Percentiles rank a stretch among this genome's conserved stretches.
Conservation (phyloP, 768 basidiomycete genomes). For the Tricholoma terreum region DNA sequence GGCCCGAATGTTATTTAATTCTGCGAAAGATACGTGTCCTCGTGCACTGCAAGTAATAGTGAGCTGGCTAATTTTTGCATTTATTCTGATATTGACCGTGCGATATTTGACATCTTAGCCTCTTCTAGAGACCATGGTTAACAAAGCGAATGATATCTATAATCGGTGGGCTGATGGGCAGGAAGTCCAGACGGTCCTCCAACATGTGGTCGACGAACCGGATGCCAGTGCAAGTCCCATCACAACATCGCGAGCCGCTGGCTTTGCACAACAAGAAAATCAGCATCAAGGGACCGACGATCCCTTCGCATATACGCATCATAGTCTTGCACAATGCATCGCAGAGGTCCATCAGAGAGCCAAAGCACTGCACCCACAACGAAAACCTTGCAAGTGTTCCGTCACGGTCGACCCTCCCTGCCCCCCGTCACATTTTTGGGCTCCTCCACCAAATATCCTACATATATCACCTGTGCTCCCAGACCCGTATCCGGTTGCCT, state of each 20-base stretch:
- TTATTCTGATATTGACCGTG: conserved; percentile 1
- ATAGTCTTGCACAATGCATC: conserved; percentile 43
- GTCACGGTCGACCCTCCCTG: conserved; percentile 23
- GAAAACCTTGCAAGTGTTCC: conserved; percentile 44
- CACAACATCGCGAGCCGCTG: conserved; percentile 4
- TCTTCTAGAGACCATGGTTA: conserved; percentile 47
- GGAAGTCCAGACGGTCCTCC: conserved; percentile 41
- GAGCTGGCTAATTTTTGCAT: conserved; percentile 19
- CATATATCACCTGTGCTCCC: conserved; percentile 38
- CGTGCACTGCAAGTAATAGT: conserved; percentile 46
- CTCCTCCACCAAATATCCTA: conserved; percentile 34
- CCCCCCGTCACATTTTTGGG: conserved; percentile 46
- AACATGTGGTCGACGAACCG: conserved; percentile 23
- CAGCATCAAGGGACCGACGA: conserved; percentile 21
- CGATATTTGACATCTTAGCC: conserved; percentile 27
- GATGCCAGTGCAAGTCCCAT: conserved; percentile 1
- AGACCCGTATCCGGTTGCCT: conserved; percentile 31
- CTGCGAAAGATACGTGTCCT: conserved; percentile 43
- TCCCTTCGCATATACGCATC: conserved; percentile 40
- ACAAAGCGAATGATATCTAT: conserved; percentile 49
- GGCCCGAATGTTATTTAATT: conserved; percentile 42
- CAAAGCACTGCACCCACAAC: conserved; percentile 38
- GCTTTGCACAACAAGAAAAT: conserved; percentile 13
- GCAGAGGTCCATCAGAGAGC: conserved; percentile 46
- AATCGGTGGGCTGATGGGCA: conserved; percentile 44